These are phyloP conservation scores for Mycena epipterygia DNA, from an alignment of 768 basidiomycete species.

Conservation along the genomic window DNA sequence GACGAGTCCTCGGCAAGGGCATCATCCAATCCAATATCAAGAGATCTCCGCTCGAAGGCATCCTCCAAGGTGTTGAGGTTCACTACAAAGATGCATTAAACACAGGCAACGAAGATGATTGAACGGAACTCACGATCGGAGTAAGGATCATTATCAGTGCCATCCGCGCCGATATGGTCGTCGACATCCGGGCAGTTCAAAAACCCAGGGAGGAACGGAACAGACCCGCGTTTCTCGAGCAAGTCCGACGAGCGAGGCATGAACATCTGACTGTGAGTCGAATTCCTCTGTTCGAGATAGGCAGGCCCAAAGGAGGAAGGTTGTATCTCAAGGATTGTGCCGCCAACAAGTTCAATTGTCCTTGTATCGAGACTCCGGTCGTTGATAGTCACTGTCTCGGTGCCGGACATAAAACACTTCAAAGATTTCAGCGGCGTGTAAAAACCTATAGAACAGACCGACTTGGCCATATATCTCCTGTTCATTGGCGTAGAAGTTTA, in stretches of 20 bases:
- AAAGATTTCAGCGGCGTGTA: background rate
- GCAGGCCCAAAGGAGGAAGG: slow-evolving; percentile 9
- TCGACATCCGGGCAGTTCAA: slow-evolving; percentile 15
- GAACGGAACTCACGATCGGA: slow-evolving; percentile 3
- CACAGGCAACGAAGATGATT: background rate
- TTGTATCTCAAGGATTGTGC: background rate
- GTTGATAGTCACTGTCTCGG: background rate
- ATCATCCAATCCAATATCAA: background rate
- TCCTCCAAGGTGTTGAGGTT: background rate
- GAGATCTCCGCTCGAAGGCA: background rate
- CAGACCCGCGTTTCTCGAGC: slow-evolving; percentile 1
- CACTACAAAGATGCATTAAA: background rate
- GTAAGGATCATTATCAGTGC: slow-evolving; percentile 17
- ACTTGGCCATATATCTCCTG: slow-evolving; percentile 8
- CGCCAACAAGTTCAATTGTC: slow-evolving; percentile 2
- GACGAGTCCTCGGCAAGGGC: background rate
- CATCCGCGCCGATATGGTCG: slow-evolving; percentile 7
- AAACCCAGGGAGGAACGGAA: slow-evolving; percentile 21
- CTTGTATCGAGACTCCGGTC: background rate
- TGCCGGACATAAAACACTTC: slow-evolving; percentile 10
- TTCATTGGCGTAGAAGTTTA: slow-evolving; percentile 11
- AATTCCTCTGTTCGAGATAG: slow-evolving; percentile 14
- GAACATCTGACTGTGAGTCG: background rate
- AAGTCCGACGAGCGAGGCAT: background rate
- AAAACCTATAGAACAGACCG: background rate